Percentiles rank a stretch among this genome's conserved stretches.
phyloP scores from a whole-genome alignment of 768 basidiomycete species.

The Podaxis sp. region DNA sequence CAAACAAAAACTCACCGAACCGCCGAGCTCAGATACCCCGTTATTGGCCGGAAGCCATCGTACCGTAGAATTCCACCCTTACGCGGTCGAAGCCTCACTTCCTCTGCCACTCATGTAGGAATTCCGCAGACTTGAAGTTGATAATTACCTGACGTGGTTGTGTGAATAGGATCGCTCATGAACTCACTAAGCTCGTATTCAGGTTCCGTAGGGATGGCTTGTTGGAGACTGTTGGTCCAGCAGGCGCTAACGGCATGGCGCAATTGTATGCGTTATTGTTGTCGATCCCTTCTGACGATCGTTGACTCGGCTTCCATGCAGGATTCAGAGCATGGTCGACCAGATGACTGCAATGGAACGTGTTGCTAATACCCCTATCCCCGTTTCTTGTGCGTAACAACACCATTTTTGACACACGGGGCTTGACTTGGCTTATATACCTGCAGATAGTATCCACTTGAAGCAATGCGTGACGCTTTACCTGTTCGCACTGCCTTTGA shows the following conservation, averaged over 20 bases:
- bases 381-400: constrained; percentile 58
- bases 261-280: constrained; percentile 45
- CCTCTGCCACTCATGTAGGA: constrained; percentile 81
- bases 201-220: constrained; percentile 77
- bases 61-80: constrained; percentile 60
- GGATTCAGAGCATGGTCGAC: constrained; percentile 80
- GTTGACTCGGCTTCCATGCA: constrained; percentile 26
- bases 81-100: constrained; percentile 59
- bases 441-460: constrained; percentile 79
- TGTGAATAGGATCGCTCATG: constrained; percentile 70
- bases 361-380: constrained; percentile 86
- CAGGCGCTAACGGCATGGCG: constrained; percentile 79
- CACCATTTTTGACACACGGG: not conserved
- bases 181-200: constrained; percentile 69
- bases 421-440: not conserved
- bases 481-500: constrained; percentile 87
- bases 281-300: not conserved
- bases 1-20: constrained; percentile 47
- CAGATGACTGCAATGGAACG: constrained; percentile 87
- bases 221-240: constrained; percentile 88
- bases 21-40: constrained; percentile 47
- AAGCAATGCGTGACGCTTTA: constrained; percentile 96
- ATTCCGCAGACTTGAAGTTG: not conserved
- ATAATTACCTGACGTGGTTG: not conserved
- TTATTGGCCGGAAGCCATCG: constrained; percentile 56